A percentile compares a stretch with the other conserved stretches of the same genome.
These are phyloP conservation scores for Aspergillus alliaceus DNA, from an alignment of 2,329 filamentous ascomycete species.

Conservation along the genomic window DNA sequence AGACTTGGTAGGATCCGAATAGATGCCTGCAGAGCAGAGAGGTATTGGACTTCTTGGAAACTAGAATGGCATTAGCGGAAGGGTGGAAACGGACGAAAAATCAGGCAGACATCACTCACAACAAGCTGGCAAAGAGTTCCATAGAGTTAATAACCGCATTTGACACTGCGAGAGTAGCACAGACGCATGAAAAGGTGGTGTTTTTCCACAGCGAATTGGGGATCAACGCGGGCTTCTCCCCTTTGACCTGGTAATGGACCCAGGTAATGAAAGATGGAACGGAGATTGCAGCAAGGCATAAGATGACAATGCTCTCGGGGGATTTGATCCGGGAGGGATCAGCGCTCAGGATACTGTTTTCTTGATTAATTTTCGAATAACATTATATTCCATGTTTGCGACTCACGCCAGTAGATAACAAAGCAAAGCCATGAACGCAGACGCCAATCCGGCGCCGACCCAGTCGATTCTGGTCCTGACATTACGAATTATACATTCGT, in stretches of 20 bases:
- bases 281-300: conserved; percentile 45
- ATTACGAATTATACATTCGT: conserved; percentile 9
- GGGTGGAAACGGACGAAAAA: too few species aligned
- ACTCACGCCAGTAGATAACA: conserved; percentile 53
- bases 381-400: background rate
- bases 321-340: conserved; percentile 41
- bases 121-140: conserved; percentile 52
- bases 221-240: conserved; percentile 55
- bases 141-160: conserved; percentile 49
- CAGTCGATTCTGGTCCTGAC: conserved; percentile 50
- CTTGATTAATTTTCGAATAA: background rate
- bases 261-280: conserved; percentile 55
- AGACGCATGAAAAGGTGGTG: conserved; percentile 55
- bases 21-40: conserved; percentile 48
- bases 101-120: too few species aligned
- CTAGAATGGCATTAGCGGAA: conserved; percentile 28
- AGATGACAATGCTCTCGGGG: conserved; percentile 46
- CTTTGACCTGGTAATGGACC: conserved; percentile 52
- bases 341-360: conserved; percentile 21
- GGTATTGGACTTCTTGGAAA: conserved; percentile 53
- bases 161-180: conserved; percentile 50
- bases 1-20: conserved; percentile 50
- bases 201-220: conserved; percentile 65
- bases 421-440: conserved; percentile 49
- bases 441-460: conserved; percentile 51